phyloP scores from a whole-genome alignment of 208 protist genomes.

The Wallacemonas rigidus region DNA sequence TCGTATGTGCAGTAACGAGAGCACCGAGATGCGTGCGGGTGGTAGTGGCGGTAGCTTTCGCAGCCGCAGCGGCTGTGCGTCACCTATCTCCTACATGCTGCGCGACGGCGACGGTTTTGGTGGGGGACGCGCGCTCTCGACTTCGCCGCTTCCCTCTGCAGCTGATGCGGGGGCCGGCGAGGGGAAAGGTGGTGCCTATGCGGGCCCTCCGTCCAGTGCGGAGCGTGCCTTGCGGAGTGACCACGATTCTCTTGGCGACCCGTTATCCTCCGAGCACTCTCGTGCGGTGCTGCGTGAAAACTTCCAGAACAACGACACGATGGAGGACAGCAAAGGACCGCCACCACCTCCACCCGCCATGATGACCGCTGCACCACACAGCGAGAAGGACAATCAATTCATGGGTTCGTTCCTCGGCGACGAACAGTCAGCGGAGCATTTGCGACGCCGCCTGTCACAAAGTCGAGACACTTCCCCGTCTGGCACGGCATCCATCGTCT shows the following conservation, averaged over 20 bases:
- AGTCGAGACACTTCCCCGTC: background rate
- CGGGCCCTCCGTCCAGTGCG: background rate
- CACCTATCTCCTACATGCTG: background rate
- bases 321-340: background rate
- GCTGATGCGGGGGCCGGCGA: background rate
- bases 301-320: background rate
- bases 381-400: background rate
- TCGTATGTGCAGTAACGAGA: background rate
- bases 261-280: background rate
- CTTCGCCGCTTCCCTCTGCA: background rate
- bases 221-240: background rate
- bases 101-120: background rate
- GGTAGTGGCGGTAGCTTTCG: conserved; percentile 6
- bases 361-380: background rate
- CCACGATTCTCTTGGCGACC: background rate
- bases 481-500: background rate
- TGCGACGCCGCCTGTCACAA: background rate
- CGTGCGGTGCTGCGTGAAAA: background rate
- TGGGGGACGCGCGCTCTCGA: background rate
- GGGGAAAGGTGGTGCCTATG: background rate
- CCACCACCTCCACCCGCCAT: background rate
- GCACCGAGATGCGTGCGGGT: background rate
- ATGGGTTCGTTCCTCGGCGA: background rate
- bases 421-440: background rate
- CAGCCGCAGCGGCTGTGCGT: conserved; percentile 7